Evolutionary conservation across 805 yeast genomes (phyloP), one percentile per base, ranked within the genome.

Genomic region (Pichia rugopelliculosa): DNA sequence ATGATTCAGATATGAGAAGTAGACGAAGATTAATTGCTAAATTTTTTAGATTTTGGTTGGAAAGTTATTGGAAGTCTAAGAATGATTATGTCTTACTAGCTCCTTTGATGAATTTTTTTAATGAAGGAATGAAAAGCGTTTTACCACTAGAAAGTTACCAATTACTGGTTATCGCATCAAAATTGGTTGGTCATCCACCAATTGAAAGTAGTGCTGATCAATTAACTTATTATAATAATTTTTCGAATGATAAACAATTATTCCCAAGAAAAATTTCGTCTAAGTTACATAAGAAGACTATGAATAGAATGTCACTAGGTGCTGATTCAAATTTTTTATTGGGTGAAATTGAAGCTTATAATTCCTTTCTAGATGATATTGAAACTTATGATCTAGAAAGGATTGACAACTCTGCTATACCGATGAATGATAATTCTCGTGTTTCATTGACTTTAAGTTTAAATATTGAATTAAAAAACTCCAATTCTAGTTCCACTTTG

Each of bases 11-110:
- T 53, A 53, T 78, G 36, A 79, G 76, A 56, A 80, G 74, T 53
- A 74, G 93, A 61, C 70, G 91, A 59, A 77, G 79, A 51, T 65
- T 84, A 41, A 80, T 88, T 36, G 79, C 83, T 54, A 78, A 76
- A 53, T 72, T 84, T 62, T 77, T 89, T 59, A 85, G 80, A 61
- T 69, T 78, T 33, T 91, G 99, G 99, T 67, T 91, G 63, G 95
- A 88, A 63, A 82, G 93, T 44, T 89, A 84, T 61, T 91, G 96
- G 96, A 78, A 81, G 53, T 77, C 76, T 42, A 71, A 74, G 39
- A 46, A 65, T 6, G 96, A 89, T 61, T 76, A 75, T 51, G 66
- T 64, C 23, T 68, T 82, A 36, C 66, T 89, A 41, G 79, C 93
- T 12, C 82, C 87, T 0, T 67, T 88, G 57, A 74, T 85, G 40